Conservation (phyloP, 2,329 filamentous ascomycete genomes). For the Zymoseptoria tritici region DNA sequence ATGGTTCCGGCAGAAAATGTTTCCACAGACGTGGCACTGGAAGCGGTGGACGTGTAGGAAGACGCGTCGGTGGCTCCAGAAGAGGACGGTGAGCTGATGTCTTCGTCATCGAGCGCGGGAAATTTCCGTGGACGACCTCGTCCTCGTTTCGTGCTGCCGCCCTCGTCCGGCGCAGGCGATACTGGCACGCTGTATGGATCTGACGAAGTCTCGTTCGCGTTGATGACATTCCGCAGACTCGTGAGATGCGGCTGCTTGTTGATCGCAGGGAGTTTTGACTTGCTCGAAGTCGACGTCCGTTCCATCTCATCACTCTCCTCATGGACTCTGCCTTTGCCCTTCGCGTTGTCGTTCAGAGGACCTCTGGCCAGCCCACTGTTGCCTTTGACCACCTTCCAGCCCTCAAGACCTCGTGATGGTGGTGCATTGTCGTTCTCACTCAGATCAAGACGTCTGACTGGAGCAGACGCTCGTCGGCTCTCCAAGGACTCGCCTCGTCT, state of each 20-base stretch:
- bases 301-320: background rate
- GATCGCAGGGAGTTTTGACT: slow-evolving; percentile 15
- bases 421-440: background rate
- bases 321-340: background rate
- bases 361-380: background rate
- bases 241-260: slow-evolving; percentile 23
- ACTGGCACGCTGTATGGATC: slow-evolving; percentile 19
- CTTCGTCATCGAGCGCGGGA: slow-evolving; percentile 9
- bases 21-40: slow-evolving; percentile 26
- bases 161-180: slow-evolving; percentile 16
- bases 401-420: background rate
- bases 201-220: slow-evolving; percentile 15
- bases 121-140: slow-evolving; percentile 20
- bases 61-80: slow-evolving; percentile 18
- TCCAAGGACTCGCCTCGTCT: background rate
- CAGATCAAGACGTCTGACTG: background rate
- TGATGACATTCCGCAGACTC: slow-evolving; percentile 23
- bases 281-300: background rate
- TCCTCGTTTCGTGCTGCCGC: slow-evolving; percentile 11
- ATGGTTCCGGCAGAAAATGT: slow-evolving; percentile 23
- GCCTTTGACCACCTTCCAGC: background rate
- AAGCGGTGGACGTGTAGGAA: slow-evolving; percentile 17
- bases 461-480: background rate
- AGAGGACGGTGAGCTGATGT: slow-evolving; percentile 16
- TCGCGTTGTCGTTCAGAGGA: background rate